These are phyloP conservation scores for Funneliformis mosseae DNA, from an alignment of 192 early-diverging fungal species.

Conservation along the genomic window DNA sequence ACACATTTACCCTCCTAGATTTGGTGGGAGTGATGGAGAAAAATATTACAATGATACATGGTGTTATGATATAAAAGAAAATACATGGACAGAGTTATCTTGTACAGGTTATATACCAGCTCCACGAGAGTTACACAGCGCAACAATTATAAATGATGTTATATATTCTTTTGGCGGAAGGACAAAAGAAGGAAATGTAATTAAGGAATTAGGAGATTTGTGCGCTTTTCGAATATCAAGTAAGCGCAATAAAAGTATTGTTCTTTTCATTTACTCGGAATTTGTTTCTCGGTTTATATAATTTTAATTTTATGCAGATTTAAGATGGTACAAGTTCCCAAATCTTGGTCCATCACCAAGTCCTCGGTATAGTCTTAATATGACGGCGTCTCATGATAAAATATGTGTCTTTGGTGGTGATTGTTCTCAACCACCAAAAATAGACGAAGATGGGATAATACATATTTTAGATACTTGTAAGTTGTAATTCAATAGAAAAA, in stretches of 20 bases:
- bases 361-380: conserved; percentile 47
- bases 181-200: conserved; percentile 38
- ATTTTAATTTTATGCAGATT: conserved; percentile 25
- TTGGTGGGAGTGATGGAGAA: conserved; percentile 55
- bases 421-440: conserved; percentile 41
- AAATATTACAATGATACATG: conserved; percentile 60
- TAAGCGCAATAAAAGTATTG: conserved; percentile 28
- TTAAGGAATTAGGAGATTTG: conserved; percentile 47
- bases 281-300: not conserved
- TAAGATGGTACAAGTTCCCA: conserved; percentile 52
- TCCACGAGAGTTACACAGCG: conserved; percentile 44
- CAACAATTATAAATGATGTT: conserved; percentile 47
- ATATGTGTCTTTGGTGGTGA: conserved; percentile 59
- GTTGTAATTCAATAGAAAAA: too few relatives aligned
- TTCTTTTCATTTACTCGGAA: too few relatives aligned
- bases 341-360: conserved; percentile 47
- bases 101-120: conserved; percentile 49
- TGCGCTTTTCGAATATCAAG: conserved; percentile 56
- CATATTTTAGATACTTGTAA: conserved; percentile 54
- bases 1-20: conserved; percentile 37
- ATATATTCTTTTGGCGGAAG: conserved; percentile 60
- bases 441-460: conserved; percentile 46
- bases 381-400: conserved; percentile 49
- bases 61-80: conserved; percentile 49
- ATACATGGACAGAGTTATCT: conserved; percentile 46